Base-by-base conservation (phyloP, 305 asterid genomes). In the Rubia tinctorum region DNA sequence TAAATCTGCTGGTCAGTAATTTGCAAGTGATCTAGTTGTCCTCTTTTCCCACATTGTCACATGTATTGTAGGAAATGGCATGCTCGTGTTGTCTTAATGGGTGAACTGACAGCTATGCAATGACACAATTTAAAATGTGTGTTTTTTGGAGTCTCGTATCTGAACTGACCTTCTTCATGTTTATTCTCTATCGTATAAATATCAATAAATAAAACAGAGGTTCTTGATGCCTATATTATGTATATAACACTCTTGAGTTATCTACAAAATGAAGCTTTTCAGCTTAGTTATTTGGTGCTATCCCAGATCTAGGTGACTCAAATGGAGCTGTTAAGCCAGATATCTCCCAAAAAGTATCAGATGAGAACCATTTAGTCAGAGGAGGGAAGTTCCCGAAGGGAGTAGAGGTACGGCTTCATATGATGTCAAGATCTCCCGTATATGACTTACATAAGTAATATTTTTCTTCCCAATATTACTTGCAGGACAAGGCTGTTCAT, bases 321-420 rank as follows among this genome's bases (percentile, higher is more conserved):
- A 85, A 89, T 72, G 92, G 92, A 82, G 83, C 87, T 82, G 80
- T 83, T 82, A 74, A 75, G 70, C 75, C 88, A 67, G 95, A 86
- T 80, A 75, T 77, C 75, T 66, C 68, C 73, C 81, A 75, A 76
- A 77, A 85, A 75, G 83, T 70, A 25, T 68, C 81, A 69, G 71
- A 63, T 71, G 86, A 82, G 77, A 85, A 82, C 71, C 88, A 82
- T 60, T 69, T 84, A 73, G 71, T 77, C 69, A 76, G 72, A 56
- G 74, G 34, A 63, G 82, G 93, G 22, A 87, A 88, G 68, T 88
- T 91, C 71, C 96, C 97, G n/a, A 79, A 71, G 75, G 93, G 91
- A 66, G 81, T 90, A 75, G 90, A 91, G 97, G 96, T 90, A 66
- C 47, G 71, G 66, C 64, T 51, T 62, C 63, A 71, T 76, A 62